A percentile compares a stretch with the other conserved stretches of the same genome.
Evolutionary conservation across 2,329 filamentous ascomycete genomes (phyloP).

Genomic region (Scedosporium aurantiacum): DNA sequence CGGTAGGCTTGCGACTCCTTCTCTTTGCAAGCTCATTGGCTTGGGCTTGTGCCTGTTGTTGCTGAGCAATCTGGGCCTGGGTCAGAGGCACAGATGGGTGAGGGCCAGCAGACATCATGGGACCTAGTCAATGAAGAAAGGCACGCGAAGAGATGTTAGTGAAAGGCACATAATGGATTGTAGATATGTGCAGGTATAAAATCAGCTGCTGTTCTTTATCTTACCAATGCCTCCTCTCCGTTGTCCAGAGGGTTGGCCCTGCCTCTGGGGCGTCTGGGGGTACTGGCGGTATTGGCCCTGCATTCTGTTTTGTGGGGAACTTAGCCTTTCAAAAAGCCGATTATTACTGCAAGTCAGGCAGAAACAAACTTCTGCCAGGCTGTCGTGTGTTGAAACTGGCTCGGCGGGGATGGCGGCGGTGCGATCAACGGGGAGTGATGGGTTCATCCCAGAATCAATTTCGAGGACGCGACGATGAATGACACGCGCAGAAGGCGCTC

Average conservation of each 20-base stretch:
- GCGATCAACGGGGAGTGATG: neutral
- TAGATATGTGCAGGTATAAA: slow-evolving; percentile 7
- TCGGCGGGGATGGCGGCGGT: slow-evolving; percentile 1
- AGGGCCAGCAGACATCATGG: slow-evolving; percentile 3
- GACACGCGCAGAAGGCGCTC: neutral
- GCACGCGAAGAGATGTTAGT: slow-evolving; percentile 1
- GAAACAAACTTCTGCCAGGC: slow-evolving; percentile 5
- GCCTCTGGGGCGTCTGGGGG: slow-evolving; percentile 37
- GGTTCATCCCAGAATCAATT: slow-evolving; percentile 4
- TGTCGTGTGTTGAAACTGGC: slow-evolving; percentile 4
- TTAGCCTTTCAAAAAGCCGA: slow-evolving; percentile 7
- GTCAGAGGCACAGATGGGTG: slow-evolving; percentile 25
- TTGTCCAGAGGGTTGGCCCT: slow-evolving; percentile 35
- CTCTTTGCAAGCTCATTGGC: slow-evolving; percentile 63
- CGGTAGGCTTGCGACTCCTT: slow-evolving; percentile 79
- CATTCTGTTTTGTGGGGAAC: slow-evolving; percentile 26
- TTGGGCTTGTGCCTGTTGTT: slow-evolving; percentile 38
- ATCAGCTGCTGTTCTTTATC: slow-evolving; percentile 9
- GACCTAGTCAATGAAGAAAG: neutral
- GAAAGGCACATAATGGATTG: neutral
- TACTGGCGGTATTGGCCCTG: slow-evolving; percentile 42
- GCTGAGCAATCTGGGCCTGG: slow-evolving; percentile 39
- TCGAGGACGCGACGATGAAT: neutral
- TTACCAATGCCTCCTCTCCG: slow-evolving; percentile 44
- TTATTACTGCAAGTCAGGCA: slow-evolving; percentile 6